Conservation (phyloP, 2,329 filamentous ascomycete genomes). For the Chrysoporthe puriensis region DNA sequence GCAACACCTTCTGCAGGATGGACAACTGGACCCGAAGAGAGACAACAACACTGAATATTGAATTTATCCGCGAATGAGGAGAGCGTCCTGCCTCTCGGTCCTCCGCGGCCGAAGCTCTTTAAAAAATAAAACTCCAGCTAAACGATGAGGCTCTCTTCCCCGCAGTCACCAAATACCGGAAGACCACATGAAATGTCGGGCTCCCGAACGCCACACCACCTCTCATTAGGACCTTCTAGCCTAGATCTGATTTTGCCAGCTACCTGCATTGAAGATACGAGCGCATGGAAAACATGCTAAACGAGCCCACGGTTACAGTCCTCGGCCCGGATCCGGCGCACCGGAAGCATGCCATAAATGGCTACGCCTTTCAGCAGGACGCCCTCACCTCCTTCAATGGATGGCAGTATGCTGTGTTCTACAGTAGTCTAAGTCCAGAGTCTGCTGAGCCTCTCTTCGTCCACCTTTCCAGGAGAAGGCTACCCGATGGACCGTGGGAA, state of each 20-base stretch:
- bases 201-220: background rate
- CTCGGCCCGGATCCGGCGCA: conserved; percentile 43
- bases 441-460: conserved; percentile 44
- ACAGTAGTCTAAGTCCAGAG: conserved; percentile 35
- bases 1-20: background rate
- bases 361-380: conserved; percentile 54
- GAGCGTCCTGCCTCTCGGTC: background rate
- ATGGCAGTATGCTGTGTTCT: conserved; percentile 55
- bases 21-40: background rate
- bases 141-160: background rate
- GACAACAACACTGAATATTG: background rate
- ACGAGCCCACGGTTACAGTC: conserved; percentile 38
- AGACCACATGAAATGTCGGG: background rate
- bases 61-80: conserved; percentile 8
- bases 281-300: conserved; percentile 28
- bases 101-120: background rate
- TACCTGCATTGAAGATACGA: background rate
- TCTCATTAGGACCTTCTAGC: background rate
- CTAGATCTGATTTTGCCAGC: background rate
- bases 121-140: background rate
- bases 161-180: background rate
- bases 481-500: conserved; percentile 48
- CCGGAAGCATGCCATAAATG: conserved; percentile 46
- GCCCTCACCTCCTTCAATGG: conserved; percentile 50
- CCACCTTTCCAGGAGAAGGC: conserved; percentile 49